Conservation (phyloP, 441 rosid species). For the Gossypium davidsonii region DNA sequence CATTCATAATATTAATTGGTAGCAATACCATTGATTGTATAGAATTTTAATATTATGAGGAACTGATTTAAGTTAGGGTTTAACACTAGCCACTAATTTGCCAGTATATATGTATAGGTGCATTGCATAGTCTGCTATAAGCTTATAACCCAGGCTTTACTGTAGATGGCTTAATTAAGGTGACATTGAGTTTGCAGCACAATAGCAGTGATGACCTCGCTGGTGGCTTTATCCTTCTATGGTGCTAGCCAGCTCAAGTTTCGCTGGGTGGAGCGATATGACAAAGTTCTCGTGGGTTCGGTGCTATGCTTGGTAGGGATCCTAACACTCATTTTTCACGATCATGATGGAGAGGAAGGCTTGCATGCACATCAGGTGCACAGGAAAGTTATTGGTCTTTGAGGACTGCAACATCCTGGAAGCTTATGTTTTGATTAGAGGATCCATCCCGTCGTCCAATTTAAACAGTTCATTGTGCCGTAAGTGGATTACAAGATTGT, state of each 20-base stretch:
- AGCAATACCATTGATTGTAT: not conserved
- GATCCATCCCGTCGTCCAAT: conserved; percentile 4
- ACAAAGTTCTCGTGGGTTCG: conserved; percentile 89
- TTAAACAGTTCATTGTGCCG: not conserved
- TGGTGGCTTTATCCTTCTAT: conserved; percentile 93
- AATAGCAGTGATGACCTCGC: conserved; percentile 83
- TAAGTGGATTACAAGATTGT: conserved; percentile 2
- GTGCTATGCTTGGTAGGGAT: conserved; percentile 88
- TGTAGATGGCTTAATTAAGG: not conserved
- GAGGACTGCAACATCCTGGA: not conserved
- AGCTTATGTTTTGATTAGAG: not conserved
- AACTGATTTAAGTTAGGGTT: conserved; percentile 8
- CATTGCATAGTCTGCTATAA: not conserved
- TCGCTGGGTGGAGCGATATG: conserved; percentile 92
- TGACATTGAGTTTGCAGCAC: conserved; percentile 50
- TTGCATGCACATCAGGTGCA: conserved; percentile 32
- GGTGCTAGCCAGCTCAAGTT: conserved; percentile 97
- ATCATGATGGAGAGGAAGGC: conserved; percentile 50
- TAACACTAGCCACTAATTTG: not conserved
- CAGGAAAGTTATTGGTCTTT: conserved; percentile 52
- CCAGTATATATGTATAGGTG: not conserved
- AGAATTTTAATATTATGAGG: not conserved
- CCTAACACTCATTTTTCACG: conserved; percentile 75
- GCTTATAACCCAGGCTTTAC: not conserved
- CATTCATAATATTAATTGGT: not conserved